Percentiles rank a stretch among this genome's conserved stretches.
phyloP scores from a whole-genome alignment of 2,329 filamentous ascomycete genomes.

The Sporothrix globosa region DNA sequence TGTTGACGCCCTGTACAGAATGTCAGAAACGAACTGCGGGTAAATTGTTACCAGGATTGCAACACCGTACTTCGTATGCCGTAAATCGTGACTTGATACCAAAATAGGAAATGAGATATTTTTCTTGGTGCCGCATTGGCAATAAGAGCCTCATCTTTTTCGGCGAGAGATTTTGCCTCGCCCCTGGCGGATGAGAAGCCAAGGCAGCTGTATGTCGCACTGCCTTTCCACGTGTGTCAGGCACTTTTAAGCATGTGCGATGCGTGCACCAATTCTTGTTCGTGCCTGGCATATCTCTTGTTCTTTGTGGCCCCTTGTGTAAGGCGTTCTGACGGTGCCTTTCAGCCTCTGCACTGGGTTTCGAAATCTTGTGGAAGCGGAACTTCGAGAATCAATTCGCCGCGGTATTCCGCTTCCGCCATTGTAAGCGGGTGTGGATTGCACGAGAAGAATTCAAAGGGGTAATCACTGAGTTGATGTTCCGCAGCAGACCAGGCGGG shows the following conservation, averaged over 20 bases:
- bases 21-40: background rate
- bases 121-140: background rate
- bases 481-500: background rate
- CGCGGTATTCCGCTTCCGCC: background rate
- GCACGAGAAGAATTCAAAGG: background rate
- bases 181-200: background rate
- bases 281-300: background rate
- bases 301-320: background rate
- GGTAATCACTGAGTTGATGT: background rate
- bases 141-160: background rate
- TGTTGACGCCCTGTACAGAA: background rate
- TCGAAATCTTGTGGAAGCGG: no score
- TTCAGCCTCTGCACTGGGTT: conserved; percentile 6
- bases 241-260: background rate
- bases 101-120: background rate
- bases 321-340: background rate
- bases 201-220: background rate
- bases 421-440: conserved; percentile 7
- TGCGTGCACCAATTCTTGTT: background rate
- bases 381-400: no score
- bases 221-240: background rate
- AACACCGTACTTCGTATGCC: background rate
- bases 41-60: background rate
- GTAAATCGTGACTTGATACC: no score
- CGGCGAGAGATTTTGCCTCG: background rate